A percentile compares a stretch with the other conserved stretches of the same genome.
These are phyloP conservation scores for Naganishia cerealis DNA, from an alignment of 1,284 basidiomycete genomes.

Conservation along the genomic window DNA sequence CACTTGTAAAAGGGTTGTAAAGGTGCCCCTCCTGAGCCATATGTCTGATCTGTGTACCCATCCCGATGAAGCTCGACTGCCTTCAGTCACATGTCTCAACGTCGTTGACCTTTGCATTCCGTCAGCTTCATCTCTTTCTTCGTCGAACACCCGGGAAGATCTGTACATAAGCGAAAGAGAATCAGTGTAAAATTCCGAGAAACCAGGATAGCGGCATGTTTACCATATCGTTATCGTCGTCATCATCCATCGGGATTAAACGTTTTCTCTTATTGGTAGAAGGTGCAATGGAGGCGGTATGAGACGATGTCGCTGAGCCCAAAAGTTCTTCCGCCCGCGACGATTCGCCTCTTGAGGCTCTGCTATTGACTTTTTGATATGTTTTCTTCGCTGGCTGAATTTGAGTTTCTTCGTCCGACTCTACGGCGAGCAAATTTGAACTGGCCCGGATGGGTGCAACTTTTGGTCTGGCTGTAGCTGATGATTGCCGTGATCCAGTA, in stretches of 20 bases:
- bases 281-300: not conserved
- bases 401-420: slow-evolving; percentile 22
- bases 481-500: not conserved
- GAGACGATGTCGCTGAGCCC: slow-evolving; percentile 10
- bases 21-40: not conserved
- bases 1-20: slow-evolving; percentile 22
- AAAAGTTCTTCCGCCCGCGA: slow-evolving; percentile 11
- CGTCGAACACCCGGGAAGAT: slow-evolving; percentile 17
- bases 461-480: not conserved
- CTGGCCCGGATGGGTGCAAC: not conserved
- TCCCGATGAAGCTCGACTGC: not conserved
- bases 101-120: not conserved
- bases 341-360: not conserved
- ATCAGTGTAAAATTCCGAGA: not conserved
- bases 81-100: not conserved
- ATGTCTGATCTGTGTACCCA: not conserved
- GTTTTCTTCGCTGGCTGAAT: slow-evolving; percentile 2
- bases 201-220: not conserved
- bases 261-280: slow-evolving; percentile 25
- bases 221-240: slow-evolving; percentile 16
- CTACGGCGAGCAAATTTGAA: slow-evolving; percentile 4
- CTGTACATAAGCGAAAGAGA: not conserved
- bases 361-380: not conserved
- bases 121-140: not conserved
- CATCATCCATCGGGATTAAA: slow-evolving; percentile 22